A percentile compares a stretch with the other conserved stretches of the same genome.
Evolutionary conservation across 768 basidiomycete genomes (phyloP).

Genomic region (Hydnum rufescens): DNA sequence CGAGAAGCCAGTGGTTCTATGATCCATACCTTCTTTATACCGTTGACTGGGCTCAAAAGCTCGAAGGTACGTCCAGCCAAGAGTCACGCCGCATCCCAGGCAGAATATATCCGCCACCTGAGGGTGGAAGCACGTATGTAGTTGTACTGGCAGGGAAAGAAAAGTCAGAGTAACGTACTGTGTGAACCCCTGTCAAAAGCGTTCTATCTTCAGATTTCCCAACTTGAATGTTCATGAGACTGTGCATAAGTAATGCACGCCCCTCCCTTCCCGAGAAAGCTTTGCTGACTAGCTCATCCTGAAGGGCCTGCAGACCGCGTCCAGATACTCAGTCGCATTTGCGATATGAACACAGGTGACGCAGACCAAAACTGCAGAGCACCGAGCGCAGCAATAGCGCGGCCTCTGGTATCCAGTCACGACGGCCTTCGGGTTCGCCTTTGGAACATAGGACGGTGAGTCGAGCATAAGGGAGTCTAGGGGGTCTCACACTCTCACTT

Average conservation of each 20-base stretch:
- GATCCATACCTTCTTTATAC: constrained; percentile 12
- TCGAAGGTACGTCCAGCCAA: constrained; percentile 12
- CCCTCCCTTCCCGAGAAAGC: constrained; percentile 12
- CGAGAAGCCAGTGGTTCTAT: background rate
- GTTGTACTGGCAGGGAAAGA: background rate
- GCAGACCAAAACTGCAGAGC: constrained; percentile 6
- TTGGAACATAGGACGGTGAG: background rate
- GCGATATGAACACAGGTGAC: background rate
- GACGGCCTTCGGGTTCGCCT: background rate
- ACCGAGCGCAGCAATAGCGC: constrained; percentile 9
- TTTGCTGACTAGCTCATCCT: constrained; percentile 12
- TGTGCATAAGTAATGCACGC: constrained; percentile 11
- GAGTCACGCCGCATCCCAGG: constrained; percentile 9
- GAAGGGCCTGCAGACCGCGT: constrained; percentile 7
- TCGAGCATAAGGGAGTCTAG: background rate
- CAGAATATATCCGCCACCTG: constrained; percentile 12
- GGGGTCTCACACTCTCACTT: no score
- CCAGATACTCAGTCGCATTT: background rate
- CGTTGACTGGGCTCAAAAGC: constrained; percentile 10
- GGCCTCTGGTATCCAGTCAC: background rate
- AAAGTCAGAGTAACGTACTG: constrained; percentile 4
- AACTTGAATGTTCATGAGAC: constrained; percentile 9
- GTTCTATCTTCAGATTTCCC: constrained; percentile 11
- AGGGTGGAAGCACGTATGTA: background rate
- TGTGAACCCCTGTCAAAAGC: constrained; percentile 10